Conservation (phyloP, 1,284 basidiomycete genomes). For the Leccinum colubrinum region DNA sequence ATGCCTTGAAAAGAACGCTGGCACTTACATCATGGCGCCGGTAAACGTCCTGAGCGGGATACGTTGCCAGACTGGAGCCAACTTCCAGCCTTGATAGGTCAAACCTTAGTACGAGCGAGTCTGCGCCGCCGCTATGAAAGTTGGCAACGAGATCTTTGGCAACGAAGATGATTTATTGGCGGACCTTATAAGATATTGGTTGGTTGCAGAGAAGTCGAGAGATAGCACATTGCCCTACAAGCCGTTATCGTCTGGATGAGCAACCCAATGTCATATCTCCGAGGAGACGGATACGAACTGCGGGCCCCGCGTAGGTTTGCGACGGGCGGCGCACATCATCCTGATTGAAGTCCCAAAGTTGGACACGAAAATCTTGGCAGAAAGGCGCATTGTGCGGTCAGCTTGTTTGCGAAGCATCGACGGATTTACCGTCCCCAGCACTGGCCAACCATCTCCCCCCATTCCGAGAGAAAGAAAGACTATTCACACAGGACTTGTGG, state of each 20-base stretch:
- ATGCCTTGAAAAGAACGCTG: constrained; percentile 3
- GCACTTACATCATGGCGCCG: constrained; percentile 33
- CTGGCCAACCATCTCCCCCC: constrained; percentile 71
- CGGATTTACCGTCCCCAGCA: constrained; percentile 67
- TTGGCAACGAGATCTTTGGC: constrained; percentile 2
- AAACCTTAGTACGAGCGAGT: constrained; percentile 55
- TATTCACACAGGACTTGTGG: constrained; percentile 73
- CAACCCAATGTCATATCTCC: constrained; percentile 20
- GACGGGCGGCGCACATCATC: constrained; percentile 51
- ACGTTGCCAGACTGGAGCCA: constrained; percentile 9
- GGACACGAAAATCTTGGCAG: constrained; percentile 53
- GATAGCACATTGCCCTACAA: constrained; percentile 64
- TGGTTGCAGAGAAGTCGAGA: constrained; percentile 63
- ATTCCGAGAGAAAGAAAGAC: constrained; percentile 58
- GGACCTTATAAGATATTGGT: constrained; percentile 62
- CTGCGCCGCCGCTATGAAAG: constrained; percentile 57
- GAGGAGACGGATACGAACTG: constrained; percentile 37
- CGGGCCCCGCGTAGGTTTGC: constrained; percentile 48
- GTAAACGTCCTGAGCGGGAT: constrained; percentile 22
- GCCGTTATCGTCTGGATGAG: constrained; percentile 13
- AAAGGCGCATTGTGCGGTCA: constrained; percentile 4
- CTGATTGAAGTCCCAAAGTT: constrained; percentile 71
- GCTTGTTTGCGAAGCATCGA: constrained; percentile 6
- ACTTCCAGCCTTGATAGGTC: constrained; percentile 38
- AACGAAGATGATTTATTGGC: constrained; percentile 25